Conservation (phyloP, 306 rosid species). For the Abrus pulchellus region DNA sequence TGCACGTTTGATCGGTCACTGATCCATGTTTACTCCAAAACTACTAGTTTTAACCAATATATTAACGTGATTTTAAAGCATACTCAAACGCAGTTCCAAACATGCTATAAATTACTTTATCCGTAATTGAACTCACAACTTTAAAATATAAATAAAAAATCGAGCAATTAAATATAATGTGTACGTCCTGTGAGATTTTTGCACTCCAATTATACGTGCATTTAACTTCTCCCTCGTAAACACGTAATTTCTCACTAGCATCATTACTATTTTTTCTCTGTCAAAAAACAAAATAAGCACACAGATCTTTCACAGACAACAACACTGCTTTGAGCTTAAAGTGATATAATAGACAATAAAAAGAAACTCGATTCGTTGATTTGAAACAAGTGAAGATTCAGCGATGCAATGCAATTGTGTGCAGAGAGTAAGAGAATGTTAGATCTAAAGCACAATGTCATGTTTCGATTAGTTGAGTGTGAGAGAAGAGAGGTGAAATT, state of each 20-base stretch:
- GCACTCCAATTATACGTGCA: constrained; percentile 20
- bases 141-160: not conserved
- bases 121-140: not conserved
- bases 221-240: constrained; percentile 7
- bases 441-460: constrained; percentile 37
- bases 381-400: not conserved
- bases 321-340: constrained; percentile 31
- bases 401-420: not conserved
- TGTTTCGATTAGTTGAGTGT: not conserved
- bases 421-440: not conserved
- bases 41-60: no score
- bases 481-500: not conserved
- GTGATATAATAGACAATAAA: not conserved
- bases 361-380: not conserved
- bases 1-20: no score
- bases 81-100: no score
- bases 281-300: not conserved
- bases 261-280: not conserved
- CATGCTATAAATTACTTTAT: not conserved
- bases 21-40: no score
- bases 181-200: not conserved
- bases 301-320: constrained; percentile 26
- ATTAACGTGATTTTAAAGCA: no score
- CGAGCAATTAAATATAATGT: not conserved
- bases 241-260: not conserved